phyloP scores from a whole-genome alignment of 805 yeast genomes.

The Starmerella lactis-condensi region DNA sequence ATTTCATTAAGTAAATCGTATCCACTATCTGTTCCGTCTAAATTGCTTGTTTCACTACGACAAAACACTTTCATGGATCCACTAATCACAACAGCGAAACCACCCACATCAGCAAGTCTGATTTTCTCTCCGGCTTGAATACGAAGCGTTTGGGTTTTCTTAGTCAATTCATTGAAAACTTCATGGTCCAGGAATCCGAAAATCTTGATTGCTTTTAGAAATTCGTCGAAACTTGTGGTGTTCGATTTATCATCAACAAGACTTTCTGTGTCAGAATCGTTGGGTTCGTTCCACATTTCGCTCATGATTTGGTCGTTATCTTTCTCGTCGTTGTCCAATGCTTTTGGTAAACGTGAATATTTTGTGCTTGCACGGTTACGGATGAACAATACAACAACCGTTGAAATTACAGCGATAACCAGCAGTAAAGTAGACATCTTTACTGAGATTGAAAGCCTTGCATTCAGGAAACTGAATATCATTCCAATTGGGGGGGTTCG shows the following conservation, averaged over 20 bases:
- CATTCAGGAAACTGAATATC: slow-evolving; percentile 2
- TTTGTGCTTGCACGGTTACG: slow-evolving; percentile 46
- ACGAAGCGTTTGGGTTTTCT: slow-evolving; percentile 77
- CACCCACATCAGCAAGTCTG: slow-evolving; percentile 52
- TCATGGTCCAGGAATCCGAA: slow-evolving; percentile 83
- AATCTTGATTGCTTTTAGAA: slow-evolving; percentile 73
- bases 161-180: slow-evolving; percentile 82
- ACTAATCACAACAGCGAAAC: slow-evolving; percentile 83
- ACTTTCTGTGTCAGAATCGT: slow-evolving; percentile 17
- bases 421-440: slow-evolving; percentile 14
- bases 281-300: slow-evolving; percentile 26
- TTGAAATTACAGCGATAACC: slow-evolving; percentile 19
- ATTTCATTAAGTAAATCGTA: slow-evolving; percentile 66
- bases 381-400: slow-evolving; percentile 28
- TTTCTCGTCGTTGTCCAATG: slow-evolving; percentile 18
- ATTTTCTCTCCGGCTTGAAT: slow-evolving; percentile 60
- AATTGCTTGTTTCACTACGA: slow-evolving; percentile 6
- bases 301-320: slow-evolving; percentile 26
- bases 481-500: neutral
- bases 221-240: slow-evolving; percentile 67
- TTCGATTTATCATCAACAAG: slow-evolving; percentile 27
- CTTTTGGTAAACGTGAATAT: slow-evolving; percentile 39
- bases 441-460: slow-evolving; percentile 8
- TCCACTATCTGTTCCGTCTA: slow-evolving; percentile 25
- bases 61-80: slow-evolving; percentile 56